Evolutionary conservation across 108 stramenopile genomes (phyloP).

Genomic region (Seminavis robusta): DNA sequence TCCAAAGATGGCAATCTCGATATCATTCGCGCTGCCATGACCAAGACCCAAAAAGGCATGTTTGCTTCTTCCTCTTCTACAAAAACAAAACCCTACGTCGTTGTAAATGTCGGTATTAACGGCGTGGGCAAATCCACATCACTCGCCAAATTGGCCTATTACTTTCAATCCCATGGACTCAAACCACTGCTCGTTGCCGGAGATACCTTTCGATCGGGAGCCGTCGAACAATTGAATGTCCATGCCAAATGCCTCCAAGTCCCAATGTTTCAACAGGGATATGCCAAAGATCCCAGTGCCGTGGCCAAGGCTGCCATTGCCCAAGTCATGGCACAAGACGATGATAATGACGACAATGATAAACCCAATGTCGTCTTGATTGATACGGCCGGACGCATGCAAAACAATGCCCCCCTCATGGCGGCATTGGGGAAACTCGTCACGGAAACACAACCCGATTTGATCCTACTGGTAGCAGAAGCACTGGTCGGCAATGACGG

Average conservation of each 20-base stretch:
- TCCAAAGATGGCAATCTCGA: slow-evolving; percentile 54
- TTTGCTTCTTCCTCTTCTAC: slow-evolving; percentile 35
- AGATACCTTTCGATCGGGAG: slow-evolving; percentile 97
- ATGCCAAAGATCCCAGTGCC: slow-evolving; percentile 89
- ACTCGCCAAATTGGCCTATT: slow-evolving; percentile 89
- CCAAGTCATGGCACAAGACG: slow-evolving; percentile 65
- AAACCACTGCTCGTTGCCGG: slow-evolving; percentile 89
- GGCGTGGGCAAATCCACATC: slow-evolving; percentile 91
- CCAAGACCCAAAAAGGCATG: slow-evolving; percentile 5
- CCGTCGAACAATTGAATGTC: slow-evolving; percentile 94
- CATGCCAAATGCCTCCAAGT: slow-evolving; percentile 89
- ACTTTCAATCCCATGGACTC: slow-evolving; percentile 75
- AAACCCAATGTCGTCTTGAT: slow-evolving; percentile 94
- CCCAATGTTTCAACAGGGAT: slow-evolving; percentile 92
- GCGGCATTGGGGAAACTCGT: slow-evolving; percentile 91
- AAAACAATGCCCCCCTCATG: slow-evolving; percentile 97
- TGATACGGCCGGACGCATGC: slow-evolving; percentile 97
- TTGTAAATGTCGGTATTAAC: slow-evolving; percentile 96
- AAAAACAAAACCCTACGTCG: slow-evolving; percentile 66
- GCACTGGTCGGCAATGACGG: slow-evolving; percentile 98
- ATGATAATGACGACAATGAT: slow-evolving; percentile 84
- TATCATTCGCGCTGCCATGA: slow-evolving; percentile 7
- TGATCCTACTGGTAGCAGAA: slow-evolving; percentile 94
- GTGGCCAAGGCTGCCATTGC: slow-evolving; percentile 89
- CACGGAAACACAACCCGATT: slow-evolving; percentile 85